Conservation (phyloP, 2,329 filamentous ascomycete genomes). For the Fusarium burgessii region DNA sequence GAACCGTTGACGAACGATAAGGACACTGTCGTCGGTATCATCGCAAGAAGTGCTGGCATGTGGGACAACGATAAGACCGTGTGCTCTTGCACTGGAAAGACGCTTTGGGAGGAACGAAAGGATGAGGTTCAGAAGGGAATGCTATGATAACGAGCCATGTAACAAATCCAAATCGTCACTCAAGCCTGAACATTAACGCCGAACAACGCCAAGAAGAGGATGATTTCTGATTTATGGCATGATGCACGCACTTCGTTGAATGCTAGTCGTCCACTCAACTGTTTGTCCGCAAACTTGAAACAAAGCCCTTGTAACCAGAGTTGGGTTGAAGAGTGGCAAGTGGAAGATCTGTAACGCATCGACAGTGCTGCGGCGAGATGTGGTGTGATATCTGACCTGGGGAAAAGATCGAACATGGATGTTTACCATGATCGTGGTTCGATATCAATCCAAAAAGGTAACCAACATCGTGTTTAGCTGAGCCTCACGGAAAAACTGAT, state of each 20-base stretch:
- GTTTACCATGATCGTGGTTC: conserved; percentile 36
- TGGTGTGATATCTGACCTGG: conserved; percentile 41
- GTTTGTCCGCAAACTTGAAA: conserved; percentile 37
- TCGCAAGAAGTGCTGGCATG: conserved; percentile 94
- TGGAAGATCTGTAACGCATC: conserved; percentile 29
- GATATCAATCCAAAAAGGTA: conserved; percentile 33
- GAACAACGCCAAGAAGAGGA: conserved; percentile 20
- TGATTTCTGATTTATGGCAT: conserved; percentile 30
- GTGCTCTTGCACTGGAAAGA: conserved; percentile 97
- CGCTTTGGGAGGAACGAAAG: conserved; percentile 94
- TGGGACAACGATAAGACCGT: conserved; percentile 99
- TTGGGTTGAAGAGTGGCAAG: conserved; percentile 16
- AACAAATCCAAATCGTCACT: conserved; percentile 13
- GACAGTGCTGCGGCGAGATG: conserved; percentile 27
- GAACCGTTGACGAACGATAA: conserved; percentile 77
- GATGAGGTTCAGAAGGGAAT: conserved; percentile 93
- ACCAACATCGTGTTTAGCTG: background rate
- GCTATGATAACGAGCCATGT: conserved; percentile 66
- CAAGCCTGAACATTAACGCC: conserved; percentile 6
- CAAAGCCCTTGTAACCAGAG: conserved; percentile 17
- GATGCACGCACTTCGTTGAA: conserved; percentile 24
- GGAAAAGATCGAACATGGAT: conserved; percentile 38
- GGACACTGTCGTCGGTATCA: conserved; percentile 90
- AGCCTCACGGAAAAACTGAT: conserved; percentile 10
- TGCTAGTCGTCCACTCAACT: conserved; percentile 10